Base-by-base conservation (phyloP, 2,329 filamentous ascomycete species). In the Ophiostoma ulmi region DNA sequence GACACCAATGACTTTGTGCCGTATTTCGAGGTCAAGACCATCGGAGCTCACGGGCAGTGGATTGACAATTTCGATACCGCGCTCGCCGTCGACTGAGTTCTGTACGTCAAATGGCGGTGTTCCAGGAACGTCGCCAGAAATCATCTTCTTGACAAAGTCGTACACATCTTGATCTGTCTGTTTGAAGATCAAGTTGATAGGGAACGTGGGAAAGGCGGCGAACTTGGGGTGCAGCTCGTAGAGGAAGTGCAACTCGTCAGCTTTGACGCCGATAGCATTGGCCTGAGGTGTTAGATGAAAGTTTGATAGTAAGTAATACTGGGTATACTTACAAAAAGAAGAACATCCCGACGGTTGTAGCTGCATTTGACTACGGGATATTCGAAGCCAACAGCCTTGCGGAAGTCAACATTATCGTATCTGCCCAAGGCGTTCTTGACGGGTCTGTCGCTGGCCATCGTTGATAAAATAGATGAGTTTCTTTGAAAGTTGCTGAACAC, bases 201-300 rank as follows among this genome's bases (percentile, higher is more conserved):
- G 79, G 71, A 83, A 83, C 0, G 82, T 83, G n/a, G 82, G 82
- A 72, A 83, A 83, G 7, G 76, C 77, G 20, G 81, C 78, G 66
- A 83, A 83, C 26, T 77, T 75, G 5, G 81, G 80, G 48, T 83
- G 78, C 1, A 81, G 77, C 69, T 84, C 82, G 74, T 82, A 81
- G 26, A 80, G 76, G 71, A 82, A 81, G 72, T 83, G 81, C 5
- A 79, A 76, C 71, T 83, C 81, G 67, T 81, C 77, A 35, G 77
- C 77, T 69, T 78, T 76, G 41, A 75, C 75, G 13, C 79, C 79
- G 72, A 81, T 81, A 31, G 80, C 79, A 67, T 78, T 80, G n/a
- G 80, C 78, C 79, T 79, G 4, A 22, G 0, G 13, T 14, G 52
- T 58, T 58, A 58, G 52, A 22, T 11, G 5, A 26, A 10, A n/a